Evolutionary conservation across 2,329 filamentous ascomycete species (phyloP), one percentile per base, ranked within the genome.

Genomic region (Penicillium aurantiogriseum): DNA sequence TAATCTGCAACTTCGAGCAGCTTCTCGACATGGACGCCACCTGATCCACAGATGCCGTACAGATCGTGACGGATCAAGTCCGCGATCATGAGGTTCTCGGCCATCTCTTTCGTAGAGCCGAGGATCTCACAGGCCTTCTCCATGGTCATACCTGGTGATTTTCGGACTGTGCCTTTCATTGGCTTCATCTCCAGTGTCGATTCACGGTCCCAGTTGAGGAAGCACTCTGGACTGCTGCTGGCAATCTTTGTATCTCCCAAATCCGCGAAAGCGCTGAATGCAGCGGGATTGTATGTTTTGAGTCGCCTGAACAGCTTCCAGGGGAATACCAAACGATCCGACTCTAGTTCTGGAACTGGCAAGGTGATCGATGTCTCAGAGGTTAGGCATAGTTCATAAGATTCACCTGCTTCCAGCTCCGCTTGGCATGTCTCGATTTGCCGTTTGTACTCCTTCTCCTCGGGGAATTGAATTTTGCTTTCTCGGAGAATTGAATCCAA

Each of bases 61-160:
- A 97, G 80, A 73, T 97, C 93, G 70, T 97, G 93, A 0, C 93
- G 85, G n/a, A 97, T 94, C 1, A 97, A 81, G 73, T 97, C 93
- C 2, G 96, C 92, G 67, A 97, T 97, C 94, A 97, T 97, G 25
- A 97, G 83, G 69, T 97, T 97, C 78, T 97, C 93, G 0, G 93
- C 93, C 67, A 90, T 87, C 74, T 97, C 94, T 73, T 97, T 97
- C 23, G 90, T 88, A 0, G 90, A 83, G 56, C 88, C 85, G 15
- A 97, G 83, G 39, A 95, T 84, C 29, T 79, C 77, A 59, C 88
- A 85, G 0, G 93, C 92, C 67, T 89, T 83, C 5, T 81, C 83
- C n/a, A 89, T 80, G 0, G 88, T 94, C 38, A 88, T 85, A 1
- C 79, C 80, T 0, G 81, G 78, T 0, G 83, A 84, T 67, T 96